Evolutionary conservation across 257 asterid genomes (phyloP).

Genomic region (Nicotiana benthamiana): DNA sequence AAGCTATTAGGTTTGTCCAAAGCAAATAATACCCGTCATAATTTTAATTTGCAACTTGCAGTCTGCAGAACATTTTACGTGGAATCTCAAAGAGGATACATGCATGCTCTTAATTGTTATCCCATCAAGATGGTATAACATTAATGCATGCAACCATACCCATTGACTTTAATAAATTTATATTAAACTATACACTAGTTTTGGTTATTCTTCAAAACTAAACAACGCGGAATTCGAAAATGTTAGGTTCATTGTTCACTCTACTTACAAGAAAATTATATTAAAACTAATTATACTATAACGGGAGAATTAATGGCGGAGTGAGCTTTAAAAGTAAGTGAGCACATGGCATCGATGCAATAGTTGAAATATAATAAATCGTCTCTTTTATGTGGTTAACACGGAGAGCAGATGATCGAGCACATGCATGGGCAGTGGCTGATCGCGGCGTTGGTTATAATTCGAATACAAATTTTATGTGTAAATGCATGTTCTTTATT

Average conservation of each 20-base stretch:
- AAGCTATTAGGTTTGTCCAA: too few species aligned
- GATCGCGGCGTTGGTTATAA: neutral
- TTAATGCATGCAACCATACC: constrained; percentile 6
- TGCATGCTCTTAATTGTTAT: constrained; percentile 22
- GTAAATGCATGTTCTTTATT: neutral
- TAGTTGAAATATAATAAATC: neutral
- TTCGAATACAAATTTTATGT: neutral
- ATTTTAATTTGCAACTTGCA: neutral
- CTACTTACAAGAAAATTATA: neutral
- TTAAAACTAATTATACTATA: neutral
- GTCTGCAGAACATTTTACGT: neutral
- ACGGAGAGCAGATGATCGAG: neutral
- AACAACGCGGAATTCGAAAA: neutral
- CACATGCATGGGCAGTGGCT: neutral
- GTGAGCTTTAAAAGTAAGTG: neutral
- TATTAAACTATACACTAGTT: neutral
- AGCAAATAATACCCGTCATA: neutral
- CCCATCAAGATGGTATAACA: constrained; percentile 23
- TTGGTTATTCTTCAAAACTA: neutral
- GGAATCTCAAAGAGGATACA: constrained; percentile 10
- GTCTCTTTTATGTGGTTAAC: neutral
- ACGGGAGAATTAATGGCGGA: neutral
- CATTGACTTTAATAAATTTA: neutral
- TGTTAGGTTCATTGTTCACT: constrained; percentile 6
- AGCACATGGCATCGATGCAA: neutral